Conservation (phyloP, 805 yeast genomes). For the Pichia heedii region DNA sequence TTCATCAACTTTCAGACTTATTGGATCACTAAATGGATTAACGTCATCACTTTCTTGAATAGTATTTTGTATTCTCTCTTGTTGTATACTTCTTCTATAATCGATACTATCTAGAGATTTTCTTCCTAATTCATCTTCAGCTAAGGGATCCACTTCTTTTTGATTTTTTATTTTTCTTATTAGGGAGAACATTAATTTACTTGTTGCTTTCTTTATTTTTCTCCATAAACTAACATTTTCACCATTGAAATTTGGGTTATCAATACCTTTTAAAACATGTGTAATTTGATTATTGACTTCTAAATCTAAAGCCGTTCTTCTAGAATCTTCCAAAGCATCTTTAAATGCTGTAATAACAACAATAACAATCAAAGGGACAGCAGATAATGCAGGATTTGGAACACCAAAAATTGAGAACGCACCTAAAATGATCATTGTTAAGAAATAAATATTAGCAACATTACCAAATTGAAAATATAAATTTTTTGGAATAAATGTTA, state of each 20-base stretch:
- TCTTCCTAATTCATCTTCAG: constrained; percentile 15
- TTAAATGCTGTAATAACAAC: constrained; percentile 66
- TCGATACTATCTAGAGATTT: constrained; percentile 29
- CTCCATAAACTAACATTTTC: constrained; percentile 65
- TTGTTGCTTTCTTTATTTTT: constrained; percentile 44
- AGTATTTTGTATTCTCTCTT: constrained; percentile 7
- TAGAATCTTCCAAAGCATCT: constrained; percentile 75
- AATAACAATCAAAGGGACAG: constrained; percentile 74
- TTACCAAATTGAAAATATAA: constrained; percentile 71
- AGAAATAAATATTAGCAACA: constrained; percentile 84
- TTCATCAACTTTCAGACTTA: constrained; percentile 11
- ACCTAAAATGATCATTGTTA: constrained; percentile 71
- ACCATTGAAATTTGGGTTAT: constrained; percentile 52
- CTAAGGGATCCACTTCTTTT: constrained; percentile 19
- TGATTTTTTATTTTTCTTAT: constrained; percentile 19
- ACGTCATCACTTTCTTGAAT: constrained; percentile 12
- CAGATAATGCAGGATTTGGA: constrained; percentile 62
- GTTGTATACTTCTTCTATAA: constrained; percentile 22
- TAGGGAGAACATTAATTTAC: constrained; percentile 10
- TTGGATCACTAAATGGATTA: constrained; percentile 22
- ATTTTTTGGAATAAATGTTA: constrained; percentile 82
- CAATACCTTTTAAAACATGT: constrained; percentile 48
- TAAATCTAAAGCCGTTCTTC: constrained; percentile 62
- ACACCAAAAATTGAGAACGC: constrained; percentile 74
- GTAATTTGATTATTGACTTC: constrained; percentile 71